These are phyloP conservation scores for Ogataea salicorniae DNA, from an alignment of 805 yeast species.

Conservation along the genomic window DNA sequence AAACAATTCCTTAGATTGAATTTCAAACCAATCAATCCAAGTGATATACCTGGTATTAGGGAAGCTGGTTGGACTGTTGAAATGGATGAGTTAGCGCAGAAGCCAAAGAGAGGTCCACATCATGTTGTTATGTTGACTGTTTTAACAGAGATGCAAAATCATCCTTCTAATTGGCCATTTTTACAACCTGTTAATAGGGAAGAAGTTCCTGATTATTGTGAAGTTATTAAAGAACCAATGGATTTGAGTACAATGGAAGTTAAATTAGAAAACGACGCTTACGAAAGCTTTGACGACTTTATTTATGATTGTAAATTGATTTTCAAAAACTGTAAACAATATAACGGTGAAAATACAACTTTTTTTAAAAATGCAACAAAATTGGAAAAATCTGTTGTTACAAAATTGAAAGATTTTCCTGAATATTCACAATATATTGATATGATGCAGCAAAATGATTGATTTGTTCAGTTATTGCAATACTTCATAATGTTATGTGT, in stretches of 20 bases:
- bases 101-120: conserved; percentile 93
- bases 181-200: conserved; percentile 86
- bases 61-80: conserved; percentile 99
- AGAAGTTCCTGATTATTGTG: conserved; percentile 95
- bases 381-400: conserved; percentile 81
- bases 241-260: conserved; percentile 93
- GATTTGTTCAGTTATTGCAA: no score
- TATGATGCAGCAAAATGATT: conserved; percentile 24
- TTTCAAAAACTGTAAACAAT: conserved; percentile 85
- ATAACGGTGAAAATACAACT: conserved; percentile 91
- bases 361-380: conserved; percentile 93
- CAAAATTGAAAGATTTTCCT: conserved; percentile 82
- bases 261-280: conserved; percentile 86
- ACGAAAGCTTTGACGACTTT: conserved; percentile 86
- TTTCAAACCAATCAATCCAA: conserved; percentile 64
- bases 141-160: conserved; percentile 82
- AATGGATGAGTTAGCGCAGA: conserved; percentile 93
- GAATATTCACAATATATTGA: conserved; percentile 84
- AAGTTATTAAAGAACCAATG: conserved; percentile 97
- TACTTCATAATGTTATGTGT: no score
- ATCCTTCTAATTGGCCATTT: conserved; percentile 98
- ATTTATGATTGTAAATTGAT: conserved; percentile 82
- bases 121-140: conserved; percentile 89
- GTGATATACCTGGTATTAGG: conserved; percentile 79
- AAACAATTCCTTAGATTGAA: conserved; percentile 52